Evolutionary conservation across 2,329 filamentous ascomycete genomes (phyloP), one percentile per base, ranked within the genome.

Genomic region (Pseudocercospora cruenta): DNA sequence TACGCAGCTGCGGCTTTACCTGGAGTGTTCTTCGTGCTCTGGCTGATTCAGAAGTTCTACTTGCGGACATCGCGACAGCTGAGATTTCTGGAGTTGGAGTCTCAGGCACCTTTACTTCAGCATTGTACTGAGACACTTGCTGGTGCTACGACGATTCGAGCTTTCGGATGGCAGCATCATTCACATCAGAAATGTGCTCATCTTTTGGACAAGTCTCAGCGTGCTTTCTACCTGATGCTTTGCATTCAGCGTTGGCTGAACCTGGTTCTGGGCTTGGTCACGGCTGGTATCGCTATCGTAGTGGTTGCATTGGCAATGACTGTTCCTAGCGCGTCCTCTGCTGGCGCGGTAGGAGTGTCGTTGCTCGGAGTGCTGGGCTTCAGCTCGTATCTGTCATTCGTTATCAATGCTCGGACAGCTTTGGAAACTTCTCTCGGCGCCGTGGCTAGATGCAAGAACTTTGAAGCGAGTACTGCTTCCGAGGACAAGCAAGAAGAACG

Each of bases 401-500:
- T 86, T n/a, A 79, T 86, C 7, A 74, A 80, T 0, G 82, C 80
- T 54, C 88, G 86, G 85, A 88, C 86, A 0, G 80, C 81, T 49
- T 76, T 88, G 16, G 87, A 89, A 69, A 88, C 85, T 0, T 82
- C 83, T 43, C 82, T 89, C 53, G 86, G 86, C 7, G 85, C 85
- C 9, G 81, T 89, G 8, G 79, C 82, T 4, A 80, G 87, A 22
- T 80, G 88, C 67, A 85, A 84, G 72, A 80, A 80, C n/a, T 87
- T 87, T 67, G 80, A 79, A 0, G 77, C 79, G 6, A 79, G 77
- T 31, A 80, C 82, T 0, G 71, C 79, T 9, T 78, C 78, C 1
- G 84, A 86, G 69, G 78, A 85, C 55, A 74, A 93, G 75, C 83
- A 86, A 21, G 86, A 89, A 51, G 86, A 82, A 12, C 90, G 89